Evolutionary conservation across 208 protist species (phyloP).

Genomic region (Crithidia thermophila): DNA sequence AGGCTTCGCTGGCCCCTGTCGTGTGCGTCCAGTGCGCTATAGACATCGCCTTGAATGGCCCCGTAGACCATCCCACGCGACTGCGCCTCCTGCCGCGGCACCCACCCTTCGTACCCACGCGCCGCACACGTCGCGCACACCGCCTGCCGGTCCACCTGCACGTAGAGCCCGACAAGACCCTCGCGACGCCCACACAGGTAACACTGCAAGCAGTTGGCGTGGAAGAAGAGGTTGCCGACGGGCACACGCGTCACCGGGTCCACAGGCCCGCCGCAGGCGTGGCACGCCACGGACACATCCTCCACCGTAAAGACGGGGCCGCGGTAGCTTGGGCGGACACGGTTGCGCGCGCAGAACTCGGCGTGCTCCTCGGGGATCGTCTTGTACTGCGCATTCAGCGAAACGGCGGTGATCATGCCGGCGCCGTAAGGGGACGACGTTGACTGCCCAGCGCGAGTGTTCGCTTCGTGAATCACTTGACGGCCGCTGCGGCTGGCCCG

Average conservation of each 20-base stretch:
- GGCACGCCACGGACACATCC: conserved; percentile 69
- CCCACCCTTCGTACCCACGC: conserved; percentile 42
- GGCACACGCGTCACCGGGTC: conserved; percentile 80
- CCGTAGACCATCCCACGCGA: conserved; percentile 46
- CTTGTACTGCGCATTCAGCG: conserved; percentile 49
- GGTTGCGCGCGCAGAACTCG: conserved; percentile 49
- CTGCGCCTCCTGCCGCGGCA: conserved; percentile 39
- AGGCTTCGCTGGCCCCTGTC: conserved; percentile 9
- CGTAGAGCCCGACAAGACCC: conserved; percentile 51
- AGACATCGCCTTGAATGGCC: conserved; percentile 36
- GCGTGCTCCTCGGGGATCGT: conserved; percentile 63
- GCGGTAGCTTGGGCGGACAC: conserved; percentile 45
- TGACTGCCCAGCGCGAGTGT: neutral
- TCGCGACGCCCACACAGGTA: conserved; percentile 49
- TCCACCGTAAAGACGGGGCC: conserved; percentile 79
- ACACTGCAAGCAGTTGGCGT: conserved; percentile 68
- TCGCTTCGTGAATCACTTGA: conserved; percentile 5
- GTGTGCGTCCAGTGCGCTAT: conserved; percentile 26
- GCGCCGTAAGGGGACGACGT: too few relatives aligned
- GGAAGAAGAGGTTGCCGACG: conserved; percentile 75
- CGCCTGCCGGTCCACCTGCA: conserved; percentile 44
- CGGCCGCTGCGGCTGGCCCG: conserved; percentile 9
- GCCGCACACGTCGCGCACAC: conserved; percentile 44
- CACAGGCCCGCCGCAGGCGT: conserved; percentile 62
- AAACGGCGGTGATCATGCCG: conserved; percentile 27